phyloP scores from a whole-genome alignment of 768 basidiomycete species.

The Amanita jacksonii region DNA sequence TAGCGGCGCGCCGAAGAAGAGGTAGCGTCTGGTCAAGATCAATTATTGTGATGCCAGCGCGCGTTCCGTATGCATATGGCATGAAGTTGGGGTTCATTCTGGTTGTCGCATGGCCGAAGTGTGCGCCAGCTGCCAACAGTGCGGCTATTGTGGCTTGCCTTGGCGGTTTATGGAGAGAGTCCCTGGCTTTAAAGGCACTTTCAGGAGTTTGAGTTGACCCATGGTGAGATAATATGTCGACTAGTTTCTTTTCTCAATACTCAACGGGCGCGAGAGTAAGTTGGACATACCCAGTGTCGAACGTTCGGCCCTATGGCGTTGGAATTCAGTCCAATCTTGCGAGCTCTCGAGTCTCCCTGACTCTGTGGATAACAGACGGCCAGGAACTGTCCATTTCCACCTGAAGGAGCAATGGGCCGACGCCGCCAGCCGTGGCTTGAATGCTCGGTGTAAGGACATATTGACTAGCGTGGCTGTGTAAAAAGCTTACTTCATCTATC shows the following conservation, averaged over 20 bases:
- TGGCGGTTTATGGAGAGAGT: constrained; percentile 57
- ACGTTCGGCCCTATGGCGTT: constrained; percentile 45
- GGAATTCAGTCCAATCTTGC: constrained; percentile 60
- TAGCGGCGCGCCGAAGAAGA: constrained; percentile 82
- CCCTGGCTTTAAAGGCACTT: constrained; percentile 65
- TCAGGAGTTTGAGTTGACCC: constrained; percentile 70
- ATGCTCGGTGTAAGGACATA: constrained; percentile 32
- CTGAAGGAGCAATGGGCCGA: constrained; percentile 20
- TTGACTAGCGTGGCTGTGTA: constrained; percentile 34
- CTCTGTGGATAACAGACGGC: constrained; percentile 20
- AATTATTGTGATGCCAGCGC: constrained; percentile 85
- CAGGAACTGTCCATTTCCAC: constrained; percentile 2
- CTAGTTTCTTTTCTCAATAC: constrained; percentile 27
- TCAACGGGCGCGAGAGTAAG: neutral
- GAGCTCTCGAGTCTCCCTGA: constrained; percentile 29
- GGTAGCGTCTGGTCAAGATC: constrained; percentile 93
- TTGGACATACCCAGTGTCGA: constrained; percentile 40
- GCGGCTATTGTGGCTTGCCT: constrained; percentile 75
- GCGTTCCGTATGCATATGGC: constrained; percentile 88
- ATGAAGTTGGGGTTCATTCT: constrained; percentile 86
- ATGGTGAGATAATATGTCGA: constrained; percentile 51
- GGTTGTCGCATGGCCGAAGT: constrained; percentile 80
- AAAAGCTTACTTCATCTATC: constrained; percentile 49
- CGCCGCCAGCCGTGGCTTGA: constrained; percentile 28
- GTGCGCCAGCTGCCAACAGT: constrained; percentile 86